Base-by-base conservation (phyloP, 352 stramenopile genomes). In the Phytophthora tubulina region DNA sequence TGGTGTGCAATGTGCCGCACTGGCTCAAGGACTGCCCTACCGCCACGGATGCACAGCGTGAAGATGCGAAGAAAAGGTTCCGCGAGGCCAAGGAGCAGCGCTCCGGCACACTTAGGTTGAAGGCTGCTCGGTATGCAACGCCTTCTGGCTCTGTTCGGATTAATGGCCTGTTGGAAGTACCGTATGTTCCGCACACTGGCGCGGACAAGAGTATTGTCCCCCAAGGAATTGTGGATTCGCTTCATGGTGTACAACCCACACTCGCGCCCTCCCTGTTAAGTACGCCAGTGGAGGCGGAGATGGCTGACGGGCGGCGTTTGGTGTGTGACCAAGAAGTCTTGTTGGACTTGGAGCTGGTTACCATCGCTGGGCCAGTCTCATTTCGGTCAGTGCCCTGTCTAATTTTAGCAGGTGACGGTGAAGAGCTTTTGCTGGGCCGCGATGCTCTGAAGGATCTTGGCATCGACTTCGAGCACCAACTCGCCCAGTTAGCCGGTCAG, bases 11-110 rank as follows among this genome's bases (percentile, higher is more conserved):
- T 15, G 17, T 36, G 14, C 2, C 17, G 10, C 38, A 57, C 32
- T 66, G 58, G 58, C 35, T 65, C 13, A 66, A 52, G 2, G 58
- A 66, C 58, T 66, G 58, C 15, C 58, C 58, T 0, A 66, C 58
- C 3, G 46, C 48, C 35, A 66, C 58, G 21, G 32, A 59, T 2
- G 21, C 58, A 13, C 46, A 67, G 60, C 39, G 49, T 15, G 36
- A 27, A 6, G 27, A 66, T 44, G 58, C 58, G 3, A n/a, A 2
- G 36, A 14, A 59, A 5, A 14, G 4, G 9, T 67, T 60, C 27
- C 46, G 46, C 15, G 59, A 50, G 15, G 59, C 46, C 8, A 67
- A 67, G 30, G 59, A 67, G 5, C 8, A 49, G 13, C 31, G 49
- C 11, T 27, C 31, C 3, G n/a, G 39, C 21, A 9, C 49, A 7